phyloP scores from a whole-genome alignment of 2,329 filamentous ascomycete genomes.

The Sporothrix humicola region DNA sequence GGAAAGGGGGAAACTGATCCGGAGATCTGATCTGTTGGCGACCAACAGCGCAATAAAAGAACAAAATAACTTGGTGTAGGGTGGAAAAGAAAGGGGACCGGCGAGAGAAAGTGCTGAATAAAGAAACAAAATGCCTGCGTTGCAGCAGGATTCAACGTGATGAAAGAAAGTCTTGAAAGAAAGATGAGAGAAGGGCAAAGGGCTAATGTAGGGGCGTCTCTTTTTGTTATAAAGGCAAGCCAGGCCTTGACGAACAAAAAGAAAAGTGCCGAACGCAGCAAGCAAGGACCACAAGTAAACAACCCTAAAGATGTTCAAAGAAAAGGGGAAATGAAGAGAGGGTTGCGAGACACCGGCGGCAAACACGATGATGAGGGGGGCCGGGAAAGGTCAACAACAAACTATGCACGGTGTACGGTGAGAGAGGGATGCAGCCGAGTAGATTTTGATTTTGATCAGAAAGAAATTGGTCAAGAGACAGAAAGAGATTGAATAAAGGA shows the following conservation, averaged over 20 bases:
- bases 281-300: neutral
- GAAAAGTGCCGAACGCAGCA: neutral
- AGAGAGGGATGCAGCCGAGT: neutral
- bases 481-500: constrained; percentile 22
- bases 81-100: neutral
- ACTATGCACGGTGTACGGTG: neutral
- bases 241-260: neutral
- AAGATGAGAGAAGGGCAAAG: neutral
- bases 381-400: neutral
- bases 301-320: neutral
- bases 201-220: neutral
- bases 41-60: neutral
- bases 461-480: constrained; percentile 25
- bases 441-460: neutral
- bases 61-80: neutral
- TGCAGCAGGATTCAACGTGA: neutral
- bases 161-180: constrained; percentile 27
- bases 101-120: neutral
- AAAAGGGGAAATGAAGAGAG: neutral
- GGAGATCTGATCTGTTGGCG: constrained; percentile 3
- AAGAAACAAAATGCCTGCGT: neutral
- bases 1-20: neutral
- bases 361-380: neutral
- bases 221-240: neutral
- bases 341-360: neutral